Base-by-base conservation (phyloP, 2,329 filamentous ascomycete genomes). In the Aspergillus puulaauensis region DNA sequence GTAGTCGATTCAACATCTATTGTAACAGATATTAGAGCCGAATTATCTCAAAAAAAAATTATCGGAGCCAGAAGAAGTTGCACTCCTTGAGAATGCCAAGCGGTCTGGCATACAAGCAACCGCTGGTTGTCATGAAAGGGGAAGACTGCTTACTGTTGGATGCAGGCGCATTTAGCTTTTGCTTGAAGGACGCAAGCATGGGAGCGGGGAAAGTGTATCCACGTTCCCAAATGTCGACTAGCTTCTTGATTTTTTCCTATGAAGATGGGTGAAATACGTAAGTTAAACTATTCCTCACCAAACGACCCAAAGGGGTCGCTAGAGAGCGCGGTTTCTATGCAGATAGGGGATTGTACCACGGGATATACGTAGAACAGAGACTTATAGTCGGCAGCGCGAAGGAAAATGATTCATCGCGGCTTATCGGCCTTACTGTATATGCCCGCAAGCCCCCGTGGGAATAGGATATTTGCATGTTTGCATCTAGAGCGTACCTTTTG, bases 211-310 rank as follows among this genome's bases (percentile, higher is more conserved):
- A 98, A 21, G 93, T 98, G 72, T 90, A 88, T 64, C 91, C 91
- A 71, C 95, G 95, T 74, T 97, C 93, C 95, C 95, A 99, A 66
- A 99, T 99, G 73, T 96, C 93, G 78, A 98, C 82, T 67, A 99
- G 85, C 75, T 98, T 98, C 73, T 83, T 88, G 76, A 98, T 93
- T 81, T 97, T 98, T 74, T 96, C 91, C 90, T 95, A 89, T 65
- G 49, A 57, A 68, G 57, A 73, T 65, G 72, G 72, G 70, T 73
- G 67, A 59, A 58, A 76, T 76, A 78, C 71, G 81, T 83, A 80
- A 83, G 81, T 80, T 67, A 66, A 62, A 69, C 70, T 71, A 70
- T 76, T 70, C 71, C 63, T 64, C 65, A 68, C 64, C 44, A 58
- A 58, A 60, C 15, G 55, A 60, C 53, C 52, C 45, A 62, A 66